These are phyloP conservation scores for Phoenix roebelenii DNA, from an alignment of 176 grass and related monocot species.

Conservation along the genomic window DNA sequence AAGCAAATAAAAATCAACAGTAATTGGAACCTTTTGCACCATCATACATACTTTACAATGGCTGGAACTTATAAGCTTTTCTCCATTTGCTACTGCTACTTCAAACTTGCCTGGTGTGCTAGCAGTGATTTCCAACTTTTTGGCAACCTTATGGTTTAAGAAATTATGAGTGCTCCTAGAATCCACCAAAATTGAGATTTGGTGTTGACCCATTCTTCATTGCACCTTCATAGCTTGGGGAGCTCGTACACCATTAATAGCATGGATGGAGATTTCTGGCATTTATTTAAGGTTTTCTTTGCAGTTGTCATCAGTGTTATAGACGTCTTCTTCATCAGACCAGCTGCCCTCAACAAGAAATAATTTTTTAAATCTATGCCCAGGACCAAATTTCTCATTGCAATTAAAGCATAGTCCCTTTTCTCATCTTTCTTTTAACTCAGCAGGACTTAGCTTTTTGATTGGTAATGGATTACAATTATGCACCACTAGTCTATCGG, in stretches of 20 bases:
- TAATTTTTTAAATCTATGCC: neutral
- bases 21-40: neutral
- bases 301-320: neutral
- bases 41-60: neutral
- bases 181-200: neutral
- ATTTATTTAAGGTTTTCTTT: no score
- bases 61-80: neutral
- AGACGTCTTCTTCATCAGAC: neutral
- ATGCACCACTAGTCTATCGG: no score
- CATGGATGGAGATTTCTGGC: neutral
- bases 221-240: neutral
- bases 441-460: neutral
- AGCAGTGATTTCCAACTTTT: neutral
- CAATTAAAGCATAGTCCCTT: constrained; percentile 1
- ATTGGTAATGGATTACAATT: neutral
- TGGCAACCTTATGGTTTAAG: neutral
- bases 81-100: neutral
- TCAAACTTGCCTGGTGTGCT: neutral
- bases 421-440: neutral
- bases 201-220: neutral
- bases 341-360: neutral
- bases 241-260: neutral
- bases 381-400: neutral
- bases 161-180: neutral
- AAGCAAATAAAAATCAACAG: neutral